Evolutionary conservation across 306 rosid species (phyloP).

Genomic region (Sophora flavescens): DNA sequence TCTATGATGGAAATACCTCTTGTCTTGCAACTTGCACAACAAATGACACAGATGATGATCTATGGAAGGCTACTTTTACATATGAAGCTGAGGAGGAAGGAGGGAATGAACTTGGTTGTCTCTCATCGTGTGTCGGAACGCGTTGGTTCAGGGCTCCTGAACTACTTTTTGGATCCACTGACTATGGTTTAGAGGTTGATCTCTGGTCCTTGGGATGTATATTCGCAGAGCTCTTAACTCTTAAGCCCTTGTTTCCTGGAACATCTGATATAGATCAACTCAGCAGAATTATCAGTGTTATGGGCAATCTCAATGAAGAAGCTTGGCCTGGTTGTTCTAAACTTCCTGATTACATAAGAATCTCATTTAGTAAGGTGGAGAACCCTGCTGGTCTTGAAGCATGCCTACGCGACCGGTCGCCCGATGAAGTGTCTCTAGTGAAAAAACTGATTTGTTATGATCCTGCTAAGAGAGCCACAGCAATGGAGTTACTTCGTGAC

Average conservation of each 20-base stretch:
- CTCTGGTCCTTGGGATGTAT: slow-evolving; percentile 96
- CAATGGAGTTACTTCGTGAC: slow-evolving; percentile 74
- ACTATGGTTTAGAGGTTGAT: slow-evolving; percentile 87
- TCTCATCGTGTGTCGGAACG: slow-evolving; percentile 91
- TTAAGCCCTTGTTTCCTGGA: slow-evolving; percentile 87
- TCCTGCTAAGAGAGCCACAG: slow-evolving; percentile 76
- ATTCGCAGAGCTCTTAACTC: slow-evolving; percentile 68
- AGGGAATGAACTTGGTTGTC: slow-evolving; percentile 58
- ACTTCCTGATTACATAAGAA: slow-evolving; percentile 75
- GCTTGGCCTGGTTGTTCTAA: slow-evolving; percentile 72
- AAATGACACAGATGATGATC: slow-evolving; percentile 77
- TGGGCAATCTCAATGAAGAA: slow-evolving; percentile 82
- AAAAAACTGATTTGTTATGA: slow-evolving; percentile 72
- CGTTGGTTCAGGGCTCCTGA: slow-evolving; percentile 91
- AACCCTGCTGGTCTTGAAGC: slow-evolving; percentile 71
- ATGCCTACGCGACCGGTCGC: slow-evolving; percentile 56
- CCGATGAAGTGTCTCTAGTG: slow-evolving; percentile 61
- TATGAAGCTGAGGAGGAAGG: slow-evolving; percentile 70
- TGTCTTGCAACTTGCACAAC: slow-evolving; percentile 92
- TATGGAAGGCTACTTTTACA: slow-evolving; percentile 61
- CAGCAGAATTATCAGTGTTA: slow-evolving; percentile 68
- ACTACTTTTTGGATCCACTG: slow-evolving; percentile 75
- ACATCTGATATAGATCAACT: slow-evolving; percentile 86
- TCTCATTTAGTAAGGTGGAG: slow-evolving; percentile 70
- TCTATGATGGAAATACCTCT: slow-evolving; percentile 74